phyloP scores from a whole-genome alignment of 495 filamentous ascomycete species.

The Hypomontagnella monticulosa region DNA sequence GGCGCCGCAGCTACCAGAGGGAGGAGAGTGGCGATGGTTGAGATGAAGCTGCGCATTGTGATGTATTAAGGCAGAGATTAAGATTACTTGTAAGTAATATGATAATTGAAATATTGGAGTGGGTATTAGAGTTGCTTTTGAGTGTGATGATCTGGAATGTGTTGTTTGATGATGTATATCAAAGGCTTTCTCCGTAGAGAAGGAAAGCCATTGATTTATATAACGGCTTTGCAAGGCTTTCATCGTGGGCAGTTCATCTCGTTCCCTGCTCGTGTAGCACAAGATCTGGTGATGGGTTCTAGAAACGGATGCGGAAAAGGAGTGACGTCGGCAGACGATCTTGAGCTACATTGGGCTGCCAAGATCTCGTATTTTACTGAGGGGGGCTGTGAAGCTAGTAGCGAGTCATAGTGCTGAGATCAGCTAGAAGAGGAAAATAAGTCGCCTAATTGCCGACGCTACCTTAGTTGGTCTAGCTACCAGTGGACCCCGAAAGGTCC shows the following conservation, averaged over 20 bases:
- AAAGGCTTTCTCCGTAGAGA: neutral
- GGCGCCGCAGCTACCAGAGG: constrained; percentile 38
- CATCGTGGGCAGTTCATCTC: constrained; percentile 30
- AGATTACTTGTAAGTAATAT: neutral
- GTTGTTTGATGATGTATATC: constrained; percentile 20
- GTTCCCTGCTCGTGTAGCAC: constrained; percentile 6
- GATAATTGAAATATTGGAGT: neutral
- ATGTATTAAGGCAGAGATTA: constrained; percentile 6
- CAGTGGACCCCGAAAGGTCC: constrained; percentile 8
- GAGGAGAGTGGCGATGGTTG: constrained; percentile 36
- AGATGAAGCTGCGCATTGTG: constrained; percentile 38
- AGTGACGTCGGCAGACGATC: constrained; percentile 40
- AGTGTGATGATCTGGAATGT: constrained; percentile 7
- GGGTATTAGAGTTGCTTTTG: constrained; percentile 6
- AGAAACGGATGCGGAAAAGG: constrained; percentile 25
- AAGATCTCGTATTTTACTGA: constrained; percentile 39
- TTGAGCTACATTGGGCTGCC: constrained; percentile 25
- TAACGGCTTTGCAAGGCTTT: constrained; percentile 2
- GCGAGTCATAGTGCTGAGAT: constrained; percentile 12
- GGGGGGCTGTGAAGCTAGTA: constrained; percentile 30
- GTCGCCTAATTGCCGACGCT: constrained; percentile 20
- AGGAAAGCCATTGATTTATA: constrained; percentile 24
- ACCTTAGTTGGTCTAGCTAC: neutral
- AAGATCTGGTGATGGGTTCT: constrained; percentile 36
- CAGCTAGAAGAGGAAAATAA: constrained; percentile 28